Conservation (phyloP, 1,284 basidiomycete species). For the Pseudozyma thailandica region DNA sequence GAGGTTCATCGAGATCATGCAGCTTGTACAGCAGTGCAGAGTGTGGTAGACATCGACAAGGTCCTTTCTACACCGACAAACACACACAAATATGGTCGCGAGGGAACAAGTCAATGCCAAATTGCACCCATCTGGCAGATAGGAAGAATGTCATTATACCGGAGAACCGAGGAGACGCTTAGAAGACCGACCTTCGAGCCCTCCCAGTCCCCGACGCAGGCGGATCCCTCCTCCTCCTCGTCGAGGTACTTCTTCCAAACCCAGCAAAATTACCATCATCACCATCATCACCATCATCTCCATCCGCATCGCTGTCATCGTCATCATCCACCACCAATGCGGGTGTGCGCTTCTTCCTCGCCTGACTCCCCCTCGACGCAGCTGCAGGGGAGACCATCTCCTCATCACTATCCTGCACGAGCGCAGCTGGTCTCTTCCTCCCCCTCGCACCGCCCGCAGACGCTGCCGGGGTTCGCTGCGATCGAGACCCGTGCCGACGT, state of each 20-base stretch:
- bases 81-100: too few relatives aligned
- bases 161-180: too few relatives aligned
- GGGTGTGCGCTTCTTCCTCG: conserved; percentile 1
- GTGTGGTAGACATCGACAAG: conserved; percentile 31
- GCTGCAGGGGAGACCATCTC: conserved; percentile 5
- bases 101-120: too few relatives aligned
- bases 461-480: too few relatives aligned
- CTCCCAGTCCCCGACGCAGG: conserved; percentile 8
- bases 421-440: conserved; percentile 15
- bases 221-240: conserved; percentile 27
- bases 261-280: conserved; percentile 50
- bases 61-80: too few relatives aligned
- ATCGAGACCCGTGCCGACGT: conserved; percentile 17
- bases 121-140: too few relatives aligned
- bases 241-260: conserved; percentile 29
- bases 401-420: conserved; percentile 30
- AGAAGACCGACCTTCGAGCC: conserved; percentile 17
- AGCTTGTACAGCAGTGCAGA: conserved; percentile 72
- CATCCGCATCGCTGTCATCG: conserved; percentile 9
- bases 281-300: conserved; percentile 8
- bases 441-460: conserved; percentile 2
- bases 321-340: conserved; percentile 17
- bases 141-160: too few relatives aligned
- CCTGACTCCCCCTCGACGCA: background rate
- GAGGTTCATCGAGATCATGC: conserved; percentile 77